Evolutionary conservation across 805 yeast genomes (phyloP), one percentile per base, ranked within the genome.

Genomic region (Monosporozyma unispora): DNA sequence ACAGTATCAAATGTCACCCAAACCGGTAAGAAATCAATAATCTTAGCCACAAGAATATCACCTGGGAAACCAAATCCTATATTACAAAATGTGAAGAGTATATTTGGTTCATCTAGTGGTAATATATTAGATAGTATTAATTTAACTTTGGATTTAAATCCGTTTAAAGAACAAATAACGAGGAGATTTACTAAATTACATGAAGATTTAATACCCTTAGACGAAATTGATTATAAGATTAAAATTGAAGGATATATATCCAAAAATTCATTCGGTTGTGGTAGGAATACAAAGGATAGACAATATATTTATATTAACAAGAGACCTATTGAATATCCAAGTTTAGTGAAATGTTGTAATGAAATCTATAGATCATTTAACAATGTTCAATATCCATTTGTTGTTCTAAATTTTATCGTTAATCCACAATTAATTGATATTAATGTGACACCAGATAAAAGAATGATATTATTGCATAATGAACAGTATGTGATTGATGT

Each of bases 401-500:
- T 85, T 45, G 71, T 88, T 2, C 57, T 87, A 2, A 74, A 93
- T 63, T 55, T 93, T 19, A 58, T 60, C 12, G 61, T 87, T 5
- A 73, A 76, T 39, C 72, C 84, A 0, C 57, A 60, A 23, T 69
- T 71, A 37, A 52, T 83, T n/a, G 99, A 93, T 66, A 74, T 93
- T 18, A 93, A 93, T 64, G 85, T 93, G 1, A 82, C 96, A 0
- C 98, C 99, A 0, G 97, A 93, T 63, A 93, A 93, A 62, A 72
- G 91, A 47, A 77, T 80, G 2, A 73, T 90, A 1, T 61, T 86
- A 57, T 61, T 89, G 1, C 88, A 82, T 51, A 72, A 80, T 52
- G 97, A 90, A 63, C 62, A 66, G 3, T 62, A 68, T n/a, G 61
- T 90, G 1, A 55, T 84, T 4, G 84, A 81, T 31, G 66, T 68